Evolutionary conservation across 768 basidiomycete genomes (phyloP), one percentile per base, ranked within the genome.

Genomic region (Mycena venus): DNA sequence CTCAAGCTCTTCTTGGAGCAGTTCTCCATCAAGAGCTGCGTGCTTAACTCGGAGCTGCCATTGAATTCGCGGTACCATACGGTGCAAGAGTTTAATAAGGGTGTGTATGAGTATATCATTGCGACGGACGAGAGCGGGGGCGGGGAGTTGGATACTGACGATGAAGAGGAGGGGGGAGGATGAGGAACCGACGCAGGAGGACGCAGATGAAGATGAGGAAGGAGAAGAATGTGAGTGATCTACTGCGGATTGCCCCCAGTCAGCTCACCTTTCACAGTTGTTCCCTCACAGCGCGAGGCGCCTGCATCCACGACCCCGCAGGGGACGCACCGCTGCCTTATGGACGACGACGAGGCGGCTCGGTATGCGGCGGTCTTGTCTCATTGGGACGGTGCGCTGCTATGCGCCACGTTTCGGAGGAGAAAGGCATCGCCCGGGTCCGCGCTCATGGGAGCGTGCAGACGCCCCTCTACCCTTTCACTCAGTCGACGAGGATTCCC

Each of bases 61-160:
- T 85, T 99, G 68, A 99, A 98, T 80, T 98, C 97, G 23, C 91
- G 98, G 93, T 92, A 97, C 80, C 98, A 99, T 79, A 94, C 94
- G 2, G 98, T 99, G 1, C 97, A 99, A 78, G 98, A 99, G 83
- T 99, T 99, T 80, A 99, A 99, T 83, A 95, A 96, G 78, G 98
- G 98, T 2, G 96, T 98, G 10, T 99, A 99, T 78, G 97, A 99
- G 81, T 99, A 99, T 82, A 96, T 99, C 75, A 98, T 99, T 67
- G 98, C 98, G 0, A 98, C 97, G 12, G 98, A 99, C 80, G 98
- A 99, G 84, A 92, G 91, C 70, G 90, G 91, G 0, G 86, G 87
- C 4, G 86, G 85, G 4, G 85, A 86, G 1, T 8, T 68, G 27
- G 75, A 77, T 63, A 21, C 59, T 0, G 90, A 90, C 68, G 69